Conservation (phyloP, 2,329 filamentous ascomycete species). For the Nemania sp. region DNA sequence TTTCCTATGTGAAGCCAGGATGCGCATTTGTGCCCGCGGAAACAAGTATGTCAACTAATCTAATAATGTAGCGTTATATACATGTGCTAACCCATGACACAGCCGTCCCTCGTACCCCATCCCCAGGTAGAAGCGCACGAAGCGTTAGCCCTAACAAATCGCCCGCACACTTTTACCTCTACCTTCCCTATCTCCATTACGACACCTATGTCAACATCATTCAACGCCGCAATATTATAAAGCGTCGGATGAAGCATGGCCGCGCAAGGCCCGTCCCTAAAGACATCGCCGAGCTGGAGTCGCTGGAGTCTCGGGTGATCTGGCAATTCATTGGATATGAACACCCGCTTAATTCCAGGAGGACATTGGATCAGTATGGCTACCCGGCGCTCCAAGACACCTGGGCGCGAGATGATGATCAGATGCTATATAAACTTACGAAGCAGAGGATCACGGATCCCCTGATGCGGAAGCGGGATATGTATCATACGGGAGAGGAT, state of each 20-base stretch:
- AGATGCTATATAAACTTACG: constrained; percentile 75
- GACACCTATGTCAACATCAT: constrained; percentile 71
- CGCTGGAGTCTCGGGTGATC: constrained; percentile 69
- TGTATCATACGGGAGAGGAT: constrained; percentile 40
- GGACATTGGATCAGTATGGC: constrained; percentile 73
- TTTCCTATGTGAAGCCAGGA: constrained; percentile 62
- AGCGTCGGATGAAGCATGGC: constrained; percentile 64
- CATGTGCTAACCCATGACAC: not conserved
- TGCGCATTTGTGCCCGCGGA: constrained; percentile 60
- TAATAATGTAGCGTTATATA: constrained; percentile 1
- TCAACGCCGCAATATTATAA: constrained; percentile 66
- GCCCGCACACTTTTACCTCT: constrained; percentile 60
- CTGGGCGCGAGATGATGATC: constrained; percentile 71
- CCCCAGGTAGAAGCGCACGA: constrained; percentile 45
- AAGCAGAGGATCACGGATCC: constrained; percentile 56
- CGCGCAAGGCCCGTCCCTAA: constrained; percentile 67
- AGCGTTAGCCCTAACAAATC: constrained; percentile 43
- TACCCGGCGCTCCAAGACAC: constrained; percentile 73
- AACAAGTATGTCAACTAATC: constrained; percentile 44
- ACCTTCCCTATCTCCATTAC: constrained; percentile 72
- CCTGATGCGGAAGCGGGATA: constrained; percentile 45
- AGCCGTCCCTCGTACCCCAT: constrained; percentile 56
- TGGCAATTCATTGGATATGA: constrained; percentile 73
- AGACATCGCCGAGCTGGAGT: constrained; percentile 65
- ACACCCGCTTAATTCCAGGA: constrained; percentile 70